Percentiles rank a stretch among this genome's conserved stretches.
Evolutionary conservation across 1,284 basidiomycete genomes (phyloP).

Genomic region (Irpex rosettiformis): DNA sequence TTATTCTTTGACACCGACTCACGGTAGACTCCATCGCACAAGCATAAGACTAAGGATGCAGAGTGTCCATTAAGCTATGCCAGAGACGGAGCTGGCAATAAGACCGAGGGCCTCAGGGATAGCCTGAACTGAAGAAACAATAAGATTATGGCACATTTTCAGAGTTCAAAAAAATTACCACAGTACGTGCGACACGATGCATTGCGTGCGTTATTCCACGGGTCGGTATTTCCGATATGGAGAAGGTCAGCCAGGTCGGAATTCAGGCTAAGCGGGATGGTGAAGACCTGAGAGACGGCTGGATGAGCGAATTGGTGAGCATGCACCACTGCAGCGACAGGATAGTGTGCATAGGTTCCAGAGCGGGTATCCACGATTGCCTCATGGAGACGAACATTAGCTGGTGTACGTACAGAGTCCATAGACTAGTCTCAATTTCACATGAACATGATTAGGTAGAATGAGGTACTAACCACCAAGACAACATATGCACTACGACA

Average conservation of each 20-base stretch:
- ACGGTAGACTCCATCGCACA: neutral
- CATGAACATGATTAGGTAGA: neutral
- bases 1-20: neutral
- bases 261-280: neutral
- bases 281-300: neutral
- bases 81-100: neutral
- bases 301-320: neutral
- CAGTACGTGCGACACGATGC: neutral
- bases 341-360: neutral
- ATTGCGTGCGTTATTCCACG: neutral
- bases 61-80: neutral
- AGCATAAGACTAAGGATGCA: neutral
- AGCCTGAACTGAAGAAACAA: neutral
- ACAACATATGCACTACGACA: neutral
- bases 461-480: neutral
- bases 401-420: neutral
- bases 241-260: neutral
- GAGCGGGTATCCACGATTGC: neutral
- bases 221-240: neutral
- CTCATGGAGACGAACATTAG: neutral
- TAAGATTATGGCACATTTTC: neutral
- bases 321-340: neutral
- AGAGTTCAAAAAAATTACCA: neutral
- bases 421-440: neutral
- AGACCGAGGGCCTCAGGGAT: neutral